Base-by-base conservation (phyloP, 2,329 filamentous ascomycete genomes). In the Trichoderma sp. region DNA sequence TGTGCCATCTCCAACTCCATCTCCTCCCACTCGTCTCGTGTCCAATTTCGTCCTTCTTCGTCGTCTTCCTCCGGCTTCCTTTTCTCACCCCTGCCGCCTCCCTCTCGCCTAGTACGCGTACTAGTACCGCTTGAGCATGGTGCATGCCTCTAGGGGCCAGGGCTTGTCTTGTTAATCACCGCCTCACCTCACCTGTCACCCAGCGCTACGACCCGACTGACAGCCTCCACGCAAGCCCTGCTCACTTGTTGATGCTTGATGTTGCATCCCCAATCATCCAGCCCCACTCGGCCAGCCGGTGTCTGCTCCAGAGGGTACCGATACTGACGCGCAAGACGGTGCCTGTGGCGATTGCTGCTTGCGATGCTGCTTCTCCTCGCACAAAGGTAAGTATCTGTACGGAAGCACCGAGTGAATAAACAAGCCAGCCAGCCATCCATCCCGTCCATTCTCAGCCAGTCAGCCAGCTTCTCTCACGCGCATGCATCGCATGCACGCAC, bases 101-200 rank as follows among this genome's bases (percentile, higher is more conserved):
- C 47, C 15, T 51, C 21, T 34, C 24, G 1, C 0, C 24, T 45
- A 43, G 59, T 54, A 54, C 48, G 59, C 59, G 48, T 54, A 62
- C 59, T 62, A 62, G 26, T 44, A 62, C 59, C 21, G 19, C 14
- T 44, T 54, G 34, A 43, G 59, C 30, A 48, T 62, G 59, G 59
- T 54, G 41, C 59, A 39, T 62, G 59, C 59, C 30, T 62, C 59
- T 54, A 30, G 55, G 43, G 41, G 19, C 59, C 59, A 45, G 59
- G 59, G 59, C 48, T 54, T 62, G 59, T 21, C 19, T 44, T 56
- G 45, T 61, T 61, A 62, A 62, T 62, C 59, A 62, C 59, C 59
- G 59, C 59, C 59, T 62, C 59, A 48, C 59, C 59, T 62, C 59
- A 62, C 59, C 59, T 54, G 59, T 62, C 59, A 62, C 59, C 39